Evolutionary conservation across 1,284 basidiomycete genomes (phyloP).

Genomic region (Cutaneotrichosporon spelunceum): DNA sequence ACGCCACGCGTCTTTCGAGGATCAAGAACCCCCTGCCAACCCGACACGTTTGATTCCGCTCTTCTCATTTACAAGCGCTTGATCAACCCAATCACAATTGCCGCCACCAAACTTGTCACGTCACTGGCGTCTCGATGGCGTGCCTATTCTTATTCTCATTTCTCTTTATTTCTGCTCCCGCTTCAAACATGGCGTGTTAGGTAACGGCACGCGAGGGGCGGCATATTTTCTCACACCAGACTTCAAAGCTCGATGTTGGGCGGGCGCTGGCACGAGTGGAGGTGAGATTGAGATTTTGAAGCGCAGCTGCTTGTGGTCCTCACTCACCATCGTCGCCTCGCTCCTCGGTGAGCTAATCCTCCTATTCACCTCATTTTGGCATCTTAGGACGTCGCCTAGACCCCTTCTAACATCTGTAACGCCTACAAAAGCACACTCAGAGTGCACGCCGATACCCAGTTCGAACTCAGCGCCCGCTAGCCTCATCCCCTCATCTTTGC

Average conservation of each 20-base stretch:
- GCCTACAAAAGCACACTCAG: not conserved
- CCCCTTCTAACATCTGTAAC: not conserved
- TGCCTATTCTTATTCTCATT: not conserved
- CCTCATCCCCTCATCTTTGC: not conserved
- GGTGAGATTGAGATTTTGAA: not conserved
- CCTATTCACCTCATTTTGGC: not conserved
- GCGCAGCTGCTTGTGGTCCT: not conserved
- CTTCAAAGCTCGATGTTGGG: not conserved
- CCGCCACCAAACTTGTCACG: not conserved
- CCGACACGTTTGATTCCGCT: not conserved
- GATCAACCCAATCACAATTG: not conserved
- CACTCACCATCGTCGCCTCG: not conserved
- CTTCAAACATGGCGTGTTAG: not conserved
- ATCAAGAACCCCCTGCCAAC: too few relatives aligned
- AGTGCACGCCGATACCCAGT: not conserved
- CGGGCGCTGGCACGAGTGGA: not conserved
- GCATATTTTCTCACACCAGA: not conserved
- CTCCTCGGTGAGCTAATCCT: not conserved
- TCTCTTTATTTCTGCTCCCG: not conserved
- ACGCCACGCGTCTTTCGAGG: too few relatives aligned
- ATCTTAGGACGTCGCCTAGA: not conserved
- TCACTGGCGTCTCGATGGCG: not conserved
- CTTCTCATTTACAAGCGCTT: not conserved
- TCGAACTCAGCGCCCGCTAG: not conserved
- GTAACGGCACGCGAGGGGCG: not conserved